Evolutionary conservation across 805 yeast genomes (phyloP).

Genomic region (Kodamaea restingae): DNA sequence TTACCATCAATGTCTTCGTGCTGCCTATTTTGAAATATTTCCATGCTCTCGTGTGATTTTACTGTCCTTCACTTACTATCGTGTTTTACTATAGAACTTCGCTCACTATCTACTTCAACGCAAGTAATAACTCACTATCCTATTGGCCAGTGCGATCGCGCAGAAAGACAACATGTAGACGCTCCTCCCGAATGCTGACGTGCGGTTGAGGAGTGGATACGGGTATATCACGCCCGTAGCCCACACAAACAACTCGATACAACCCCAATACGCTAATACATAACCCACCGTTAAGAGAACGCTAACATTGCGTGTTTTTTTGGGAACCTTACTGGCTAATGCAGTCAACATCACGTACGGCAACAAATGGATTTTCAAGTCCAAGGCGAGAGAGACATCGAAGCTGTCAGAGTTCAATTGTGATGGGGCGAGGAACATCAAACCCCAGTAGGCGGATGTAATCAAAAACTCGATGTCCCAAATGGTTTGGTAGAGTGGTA

Average conservation of each 20-base stretch:
- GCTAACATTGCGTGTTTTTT: not conserved
- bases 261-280: slow-evolving; percentile 15
- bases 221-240: slow-evolving; percentile 13
- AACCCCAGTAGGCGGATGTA: slow-evolving; percentile 21
- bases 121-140: not conserved
- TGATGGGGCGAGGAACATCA: slow-evolving; percentile 15
- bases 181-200: slow-evolving; percentile 5
- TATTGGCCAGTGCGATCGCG: slow-evolving; percentile 1
- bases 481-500: slow-evolving; percentile 10
- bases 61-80: too few species aligned
- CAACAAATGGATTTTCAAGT: slow-evolving; percentile 23
- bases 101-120: too few species aligned
- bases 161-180: slow-evolving; percentile 12
- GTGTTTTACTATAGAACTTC: too few species aligned
- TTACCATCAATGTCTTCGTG: too few species aligned
- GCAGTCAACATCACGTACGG: slow-evolving; percentile 20
- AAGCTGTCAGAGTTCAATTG: slow-evolving; percentile 15
- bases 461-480: slow-evolving; percentile 23
- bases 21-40: too few species aligned
- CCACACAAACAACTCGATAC: slow-evolving; percentile 13
- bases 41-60: too few species aligned
- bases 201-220: slow-evolving; percentile 17
- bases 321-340: slow-evolving; percentile 4
- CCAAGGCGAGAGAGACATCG: slow-evolving; percentile 15
- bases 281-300: slow-evolving; percentile 3